Evolutionary conservation across 345 rosid species (phyloP), one percentile per base, ranked within the genome.

Genomic region (Hypericum perforatum): DNA sequence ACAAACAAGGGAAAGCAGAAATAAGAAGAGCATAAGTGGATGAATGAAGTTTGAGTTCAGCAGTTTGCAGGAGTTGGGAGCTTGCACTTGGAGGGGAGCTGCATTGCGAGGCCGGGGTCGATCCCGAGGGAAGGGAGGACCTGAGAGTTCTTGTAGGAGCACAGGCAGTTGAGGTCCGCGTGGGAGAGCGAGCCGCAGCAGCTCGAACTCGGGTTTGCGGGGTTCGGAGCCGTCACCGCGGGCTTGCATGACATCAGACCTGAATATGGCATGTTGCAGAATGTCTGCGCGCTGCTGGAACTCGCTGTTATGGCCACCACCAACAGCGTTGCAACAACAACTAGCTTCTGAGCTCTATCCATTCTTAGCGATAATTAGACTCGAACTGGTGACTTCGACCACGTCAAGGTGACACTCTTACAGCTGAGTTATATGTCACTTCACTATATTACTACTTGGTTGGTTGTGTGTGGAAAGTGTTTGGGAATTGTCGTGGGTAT

Each of bases 41-140:
- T 22, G 32, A n/a, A n/a, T n/a, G n/a, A n/a, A n/a, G n/a, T n/a
- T 22, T 1, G 2, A 22, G 32, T 44, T 16, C 15, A 46, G 50
- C 50, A 46, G 15, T 46, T 46, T 7, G 50, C 50, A 12, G 50
- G 29, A 14, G 50, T 46, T 16, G 50, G 22, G 29, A 46, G 50
- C 50, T 32, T 14, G 50, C 50, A 46, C 50, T 46, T 46, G 29
- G 22, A 22, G 8, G 50, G 50, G 50, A 46, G 50, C 50, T 46
- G 16, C 50, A 13, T 9, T 0, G 29, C 50, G 22, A 46, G 50
- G 14, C 29, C 29, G 10, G 22, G 29, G 14, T 32, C 22, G 29
- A 46, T 46, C 7, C 50, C 50, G 22, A 46, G 50, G 9, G 50
- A 46, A 46, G 50, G 50, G 29, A 46, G 7, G 29, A 46, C 6